These are phyloP conservation scores for Plasmodium gonderi DNA, from an alignment of 169 alveolate genomes.

Conservation along the genomic window DNA sequence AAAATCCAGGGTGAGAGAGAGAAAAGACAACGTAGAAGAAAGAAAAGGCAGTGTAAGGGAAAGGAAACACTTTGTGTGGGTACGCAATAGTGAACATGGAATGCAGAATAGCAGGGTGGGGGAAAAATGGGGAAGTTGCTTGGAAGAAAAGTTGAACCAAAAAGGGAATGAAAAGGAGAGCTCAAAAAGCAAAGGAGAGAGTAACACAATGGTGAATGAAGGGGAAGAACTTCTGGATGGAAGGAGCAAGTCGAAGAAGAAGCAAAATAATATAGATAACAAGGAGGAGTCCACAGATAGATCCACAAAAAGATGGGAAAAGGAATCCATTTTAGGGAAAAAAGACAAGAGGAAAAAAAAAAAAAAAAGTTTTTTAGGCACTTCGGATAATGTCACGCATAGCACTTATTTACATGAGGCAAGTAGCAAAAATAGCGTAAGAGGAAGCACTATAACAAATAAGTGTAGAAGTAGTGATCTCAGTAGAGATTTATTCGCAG, in stretches of 20 bases:
- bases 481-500: background rate
- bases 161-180: too few relatives aligned
- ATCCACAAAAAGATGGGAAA: background rate
- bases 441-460: background rate
- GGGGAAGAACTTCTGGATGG: too few relatives aligned
- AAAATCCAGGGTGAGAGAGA: background rate
- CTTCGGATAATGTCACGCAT: background rate
- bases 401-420: background rate
- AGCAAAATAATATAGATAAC: too few relatives aligned
- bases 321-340: background rate
- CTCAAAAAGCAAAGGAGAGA: too few relatives aligned
- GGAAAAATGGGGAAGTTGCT: background rate
- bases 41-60: background rate
- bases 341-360: background rate
- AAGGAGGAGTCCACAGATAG: too few relatives aligned
- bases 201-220: too few relatives aligned
- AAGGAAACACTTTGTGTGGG: too few relatives aligned
- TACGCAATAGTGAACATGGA: too few relatives aligned
- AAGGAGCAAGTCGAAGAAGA: too few relatives aligned
- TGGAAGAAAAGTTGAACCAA: too few relatives aligned
- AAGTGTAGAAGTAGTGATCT: background rate
- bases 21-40: background rate
- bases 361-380: background rate
- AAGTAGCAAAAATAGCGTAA: background rate
- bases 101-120: background rate